Evolutionary conservation across 78 protist genomes (phyloP).

Genomic region (Capsaspora owczarzaki): DNA sequence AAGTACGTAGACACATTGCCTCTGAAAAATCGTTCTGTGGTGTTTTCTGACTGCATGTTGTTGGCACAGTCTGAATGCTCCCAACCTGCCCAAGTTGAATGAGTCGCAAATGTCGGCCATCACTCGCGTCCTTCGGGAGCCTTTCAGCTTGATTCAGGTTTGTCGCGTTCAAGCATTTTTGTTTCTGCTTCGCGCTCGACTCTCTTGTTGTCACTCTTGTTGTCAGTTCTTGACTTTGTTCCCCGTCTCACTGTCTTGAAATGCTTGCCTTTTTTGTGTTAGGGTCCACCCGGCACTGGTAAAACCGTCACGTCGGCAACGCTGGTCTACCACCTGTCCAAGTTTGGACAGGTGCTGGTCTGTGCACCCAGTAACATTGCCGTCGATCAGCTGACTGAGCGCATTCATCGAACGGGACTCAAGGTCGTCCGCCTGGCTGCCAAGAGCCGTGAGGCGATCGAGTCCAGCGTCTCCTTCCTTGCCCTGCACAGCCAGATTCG

Average conservation of each 20-base stretch:
- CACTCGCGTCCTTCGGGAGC: conserved; percentile 59
- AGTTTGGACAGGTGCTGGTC: conserved; percentile 72
- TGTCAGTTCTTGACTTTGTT: not conserved
- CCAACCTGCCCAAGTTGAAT: conserved; percentile 85
- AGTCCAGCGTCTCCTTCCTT: conserved; percentile 78
- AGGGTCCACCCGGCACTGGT: conserved; percentile 82
- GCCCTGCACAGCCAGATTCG: conserved; percentile 89
- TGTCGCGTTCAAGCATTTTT: not conserved
- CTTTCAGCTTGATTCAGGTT: conserved; percentile 87
- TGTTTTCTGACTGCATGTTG: no score
- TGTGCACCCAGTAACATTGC: conserved; percentile 99
- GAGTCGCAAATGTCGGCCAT: conserved; percentile 85
- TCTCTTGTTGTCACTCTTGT: no score
- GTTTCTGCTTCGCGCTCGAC: not conserved
- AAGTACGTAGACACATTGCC: no score
- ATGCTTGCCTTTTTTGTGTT: not conserved
- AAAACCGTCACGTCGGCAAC: conserved; percentile 97
- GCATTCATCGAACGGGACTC: conserved; percentile 91
- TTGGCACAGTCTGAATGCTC: conserved; percentile 52
- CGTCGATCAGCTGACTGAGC: conserved; percentile 95
- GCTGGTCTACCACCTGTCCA: conserved; percentile 94
- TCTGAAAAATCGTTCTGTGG: no score
- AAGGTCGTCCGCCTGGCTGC: conserved; percentile 94
- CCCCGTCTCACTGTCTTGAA: not conserved
- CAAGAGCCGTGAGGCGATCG: conserved; percentile 87